These are phyloP conservation scores for Dryadomyces quercivorus DNA, from an alignment of 2,329 filamentous ascomycete species.

Conservation along the genomic window DNA sequence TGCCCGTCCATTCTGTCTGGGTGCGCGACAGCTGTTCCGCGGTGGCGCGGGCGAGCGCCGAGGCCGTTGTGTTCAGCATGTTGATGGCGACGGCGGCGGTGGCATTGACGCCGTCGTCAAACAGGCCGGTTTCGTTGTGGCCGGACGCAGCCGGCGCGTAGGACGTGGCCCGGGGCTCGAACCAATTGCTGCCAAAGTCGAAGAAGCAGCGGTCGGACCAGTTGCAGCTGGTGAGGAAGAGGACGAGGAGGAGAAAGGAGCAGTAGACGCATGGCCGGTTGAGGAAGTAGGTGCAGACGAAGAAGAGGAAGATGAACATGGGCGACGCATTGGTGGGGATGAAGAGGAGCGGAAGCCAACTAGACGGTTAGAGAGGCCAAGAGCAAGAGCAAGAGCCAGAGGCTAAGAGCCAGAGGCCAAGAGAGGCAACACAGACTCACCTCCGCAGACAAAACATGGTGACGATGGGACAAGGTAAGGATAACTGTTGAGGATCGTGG, in stretches of 20 bases:
- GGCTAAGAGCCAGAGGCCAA: no score
- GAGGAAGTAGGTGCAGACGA: constrained; percentile 89
- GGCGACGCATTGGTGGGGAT: constrained; percentile 79
- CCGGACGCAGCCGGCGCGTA: constrained; percentile 12
- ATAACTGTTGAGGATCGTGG: no score
- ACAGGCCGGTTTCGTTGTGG: background rate
- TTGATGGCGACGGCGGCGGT: constrained; percentile 30
- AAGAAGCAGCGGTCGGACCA: constrained; percentile 88
- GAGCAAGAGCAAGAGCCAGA: no score
- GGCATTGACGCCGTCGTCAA: constrained; percentile 28
- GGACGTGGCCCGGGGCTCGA: constrained; percentile 54
- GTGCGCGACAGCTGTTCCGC: constrained; percentile 46
- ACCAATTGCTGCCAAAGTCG: constrained; percentile 88
- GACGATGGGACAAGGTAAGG: background rate
- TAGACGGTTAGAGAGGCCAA: constrained; percentile 27
- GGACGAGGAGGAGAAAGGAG: constrained; percentile 86
- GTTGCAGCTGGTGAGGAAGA: constrained; percentile 54
- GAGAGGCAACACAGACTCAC: no score
- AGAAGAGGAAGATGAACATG: constrained; percentile 76
- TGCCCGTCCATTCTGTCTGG: constrained; percentile 56
- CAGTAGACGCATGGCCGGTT: constrained; percentile 97
- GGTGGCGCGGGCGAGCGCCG: constrained; percentile 53
- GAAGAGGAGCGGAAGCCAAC: constrained; percentile 79
- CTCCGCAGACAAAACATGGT: constrained; percentile 56
- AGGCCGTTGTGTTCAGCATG: constrained; percentile 57